Percentiles rank a stretch among this genome's conserved stretches.
Evolutionary conservation across 768 basidiomycete genomes (phyloP).

Genomic region (Termitomyces eurrhizus): DNA sequence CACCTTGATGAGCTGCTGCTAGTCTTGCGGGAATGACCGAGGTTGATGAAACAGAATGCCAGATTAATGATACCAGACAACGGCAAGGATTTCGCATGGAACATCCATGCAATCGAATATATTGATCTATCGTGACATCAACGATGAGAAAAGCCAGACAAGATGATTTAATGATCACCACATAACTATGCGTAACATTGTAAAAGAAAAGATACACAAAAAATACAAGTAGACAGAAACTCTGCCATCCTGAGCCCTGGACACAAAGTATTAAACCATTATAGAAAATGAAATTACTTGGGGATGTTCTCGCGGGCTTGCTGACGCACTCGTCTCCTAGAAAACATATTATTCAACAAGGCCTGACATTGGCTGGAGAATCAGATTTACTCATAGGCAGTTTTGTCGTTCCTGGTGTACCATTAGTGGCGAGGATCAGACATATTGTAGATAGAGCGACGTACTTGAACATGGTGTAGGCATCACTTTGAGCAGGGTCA

Average conservation of each 20-base stretch:
- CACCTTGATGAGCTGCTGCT: background rate
- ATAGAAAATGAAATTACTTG: slow-evolving; percentile 47
- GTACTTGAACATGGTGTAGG: slow-evolving; percentile 98
- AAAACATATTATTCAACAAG: background rate
- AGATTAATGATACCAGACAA: background rate
- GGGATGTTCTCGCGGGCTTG: slow-evolving; percentile 91
- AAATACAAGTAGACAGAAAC: slow-evolving; percentile 1
- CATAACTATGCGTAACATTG: slow-evolving; percentile 4
- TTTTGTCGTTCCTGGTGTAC: slow-evolving; percentile 77
- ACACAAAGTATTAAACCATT: background rate
- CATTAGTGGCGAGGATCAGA: slow-evolving; percentile 10
- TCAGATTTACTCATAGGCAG: slow-evolving; percentile 77
- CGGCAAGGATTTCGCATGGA: background rate
- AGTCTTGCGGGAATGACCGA: no score
- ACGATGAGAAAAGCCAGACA: background rate
- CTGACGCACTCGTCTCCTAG: slow-evolving; percentile 71
- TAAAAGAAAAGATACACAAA: slow-evolving; percentile 2
- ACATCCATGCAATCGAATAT: background rate
- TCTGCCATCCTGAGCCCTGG: background rate
- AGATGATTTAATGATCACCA: slow-evolving; percentile 1
- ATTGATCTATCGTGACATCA: slow-evolving; percentile 2
- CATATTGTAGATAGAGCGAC: slow-evolving; percentile 23
- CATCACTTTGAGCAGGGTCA: slow-evolving; percentile 97
- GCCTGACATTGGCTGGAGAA: background rate
- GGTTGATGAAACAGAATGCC: background rate